A percentile compares a stretch with the other conserved stretches of the same genome.
phyloP scores from a whole-genome alignment of 2,329 filamentous ascomycete species.

The Daldinia eschscholtzii region DNA sequence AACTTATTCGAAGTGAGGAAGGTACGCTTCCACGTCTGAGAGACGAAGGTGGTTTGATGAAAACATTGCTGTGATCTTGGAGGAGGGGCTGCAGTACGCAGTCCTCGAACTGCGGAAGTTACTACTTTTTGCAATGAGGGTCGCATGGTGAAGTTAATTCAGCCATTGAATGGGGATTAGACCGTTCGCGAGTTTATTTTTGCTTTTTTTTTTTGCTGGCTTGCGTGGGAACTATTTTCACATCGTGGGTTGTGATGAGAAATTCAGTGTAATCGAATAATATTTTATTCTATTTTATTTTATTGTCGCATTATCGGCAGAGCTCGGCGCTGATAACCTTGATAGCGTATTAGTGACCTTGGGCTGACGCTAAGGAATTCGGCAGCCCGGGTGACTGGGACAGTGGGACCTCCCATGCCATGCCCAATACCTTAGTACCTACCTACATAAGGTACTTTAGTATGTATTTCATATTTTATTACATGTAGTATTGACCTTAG shows the following conservation, averaged over 20 bases:
- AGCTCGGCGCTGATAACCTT: background rate
- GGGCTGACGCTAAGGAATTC: background rate
- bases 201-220: background rate
- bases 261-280: background rate
- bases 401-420: no score
- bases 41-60: slow-evolving; percentile 60
- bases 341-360: background rate
- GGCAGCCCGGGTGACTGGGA: no score
- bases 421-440: background rate
- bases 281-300: slow-evolving; percentile 3
- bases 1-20: slow-evolving; percentile 77
- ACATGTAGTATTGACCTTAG: no score
- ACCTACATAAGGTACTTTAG: background rate
- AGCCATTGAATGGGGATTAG: slow-evolving; percentile 44
- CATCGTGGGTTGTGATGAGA: background rate
- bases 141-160: slow-evolving; percentile 47
- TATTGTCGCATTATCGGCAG: slow-evolving; percentile 6
- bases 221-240: background rate
- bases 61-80: slow-evolving; percentile 55
- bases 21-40: slow-evolving; percentile 66
- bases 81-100: slow-evolving; percentile 52
- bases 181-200: slow-evolving; percentile 3
- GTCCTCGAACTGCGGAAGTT: slow-evolving; percentile 43
- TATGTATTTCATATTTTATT: no score
- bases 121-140: slow-evolving; percentile 47